These are phyloP conservation scores for Solanum pimpinellifolium DNA, from an alignment of 257 asterid species.

Conservation along the genomic window DNA sequence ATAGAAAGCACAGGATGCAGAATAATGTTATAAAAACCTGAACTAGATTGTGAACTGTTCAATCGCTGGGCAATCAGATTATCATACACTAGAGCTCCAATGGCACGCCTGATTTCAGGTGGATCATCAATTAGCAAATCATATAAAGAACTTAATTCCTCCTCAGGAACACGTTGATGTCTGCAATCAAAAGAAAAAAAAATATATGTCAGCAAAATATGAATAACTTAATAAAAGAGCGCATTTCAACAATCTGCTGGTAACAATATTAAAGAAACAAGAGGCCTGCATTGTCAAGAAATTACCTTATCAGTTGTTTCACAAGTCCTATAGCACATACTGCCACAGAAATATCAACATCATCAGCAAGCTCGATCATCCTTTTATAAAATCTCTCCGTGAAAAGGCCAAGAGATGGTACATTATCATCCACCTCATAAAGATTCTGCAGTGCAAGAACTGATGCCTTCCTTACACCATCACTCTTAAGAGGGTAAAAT, in stretches of 20 bases:
- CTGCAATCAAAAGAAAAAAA: constrained; percentile 18
- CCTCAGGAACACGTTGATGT: constrained; percentile 97
- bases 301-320: constrained; percentile 80
- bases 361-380: constrained; percentile 98
- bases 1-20: neutral
- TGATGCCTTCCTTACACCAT: constrained; percentile 93
- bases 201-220: constrained; percentile 48
- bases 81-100: constrained; percentile 88
- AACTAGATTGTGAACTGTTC: constrained; percentile 56
- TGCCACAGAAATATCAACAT: constrained; percentile 90
- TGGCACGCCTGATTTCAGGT: constrained; percentile 89
- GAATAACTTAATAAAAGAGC: constrained; percentile 7
- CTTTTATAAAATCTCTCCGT: constrained; percentile 83
- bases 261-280: neutral
- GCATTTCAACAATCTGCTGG: constrained; percentile 5
- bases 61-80: constrained; percentile 95
- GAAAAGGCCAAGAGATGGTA: constrained; percentile 92
- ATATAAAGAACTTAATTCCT: constrained; percentile 88
- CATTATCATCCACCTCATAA: constrained; percentile 87
- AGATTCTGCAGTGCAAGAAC: constrained; percentile 89
- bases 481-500: constrained; percentile 41
- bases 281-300: neutral
- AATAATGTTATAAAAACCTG: constrained; percentile 35
- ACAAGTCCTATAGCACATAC: constrained; percentile 99
- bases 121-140: constrained; percentile 94